A percentile compares a stretch with the other conserved stretches of the same genome.
These are phyloP conservation scores for Gracilaria gracilis DNA, from an alignment of 23 red algal species.

Conservation along the genomic window DNA sequence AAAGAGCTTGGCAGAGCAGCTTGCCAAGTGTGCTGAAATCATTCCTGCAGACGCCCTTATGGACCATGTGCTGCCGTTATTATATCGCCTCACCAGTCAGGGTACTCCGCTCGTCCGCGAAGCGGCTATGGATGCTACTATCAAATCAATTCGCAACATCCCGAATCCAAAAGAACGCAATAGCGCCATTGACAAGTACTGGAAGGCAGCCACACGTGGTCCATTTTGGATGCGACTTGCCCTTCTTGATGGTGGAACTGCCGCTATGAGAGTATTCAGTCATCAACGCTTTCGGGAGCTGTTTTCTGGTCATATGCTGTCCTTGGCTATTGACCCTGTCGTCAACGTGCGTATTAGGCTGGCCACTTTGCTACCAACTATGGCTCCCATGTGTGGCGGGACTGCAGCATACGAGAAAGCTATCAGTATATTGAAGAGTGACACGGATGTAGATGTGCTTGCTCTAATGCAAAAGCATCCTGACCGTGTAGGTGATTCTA, in stretches of 20 bases:
- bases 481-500: not conserved
- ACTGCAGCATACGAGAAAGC: slow-evolving; percentile 47
- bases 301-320: slow-evolving; percentile 82
- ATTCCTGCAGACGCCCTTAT: slow-evolving; percentile 78
- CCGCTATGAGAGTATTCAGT: slow-evolving; percentile 69
- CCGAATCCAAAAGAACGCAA: slow-evolving; percentile 55
- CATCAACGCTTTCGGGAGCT: slow-evolving; percentile 72
- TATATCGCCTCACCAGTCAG: slow-evolving; percentile 81
- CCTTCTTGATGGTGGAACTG: slow-evolving; percentile 71
- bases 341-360: slow-evolving; percentile 83
- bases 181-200: slow-evolving; percentile 56
- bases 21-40: slow-evolving; percentile 70
- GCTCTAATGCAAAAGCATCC: slow-evolving; percentile 48
- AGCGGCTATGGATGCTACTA: slow-evolving; percentile 77
- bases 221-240: slow-evolving; percentile 89
- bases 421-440: slow-evolving; percentile 45
- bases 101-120: slow-evolving; percentile 75
- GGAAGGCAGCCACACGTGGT: slow-evolving; percentile 60
- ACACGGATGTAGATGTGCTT: slow-evolving; percentile 74
- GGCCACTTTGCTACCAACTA: slow-evolving; percentile 53
- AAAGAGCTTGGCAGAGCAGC: slow-evolving; percentile 74
- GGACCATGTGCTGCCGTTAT: slow-evolving; percentile 76
- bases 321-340: slow-evolving; percentile 66
- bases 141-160: slow-evolving; percentile 57
- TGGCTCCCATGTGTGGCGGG: slow-evolving; percentile 69